Evolutionary conservation across 2,329 filamentous ascomycete species (phyloP).

Genomic region (Pyricularia sp.): DNA sequence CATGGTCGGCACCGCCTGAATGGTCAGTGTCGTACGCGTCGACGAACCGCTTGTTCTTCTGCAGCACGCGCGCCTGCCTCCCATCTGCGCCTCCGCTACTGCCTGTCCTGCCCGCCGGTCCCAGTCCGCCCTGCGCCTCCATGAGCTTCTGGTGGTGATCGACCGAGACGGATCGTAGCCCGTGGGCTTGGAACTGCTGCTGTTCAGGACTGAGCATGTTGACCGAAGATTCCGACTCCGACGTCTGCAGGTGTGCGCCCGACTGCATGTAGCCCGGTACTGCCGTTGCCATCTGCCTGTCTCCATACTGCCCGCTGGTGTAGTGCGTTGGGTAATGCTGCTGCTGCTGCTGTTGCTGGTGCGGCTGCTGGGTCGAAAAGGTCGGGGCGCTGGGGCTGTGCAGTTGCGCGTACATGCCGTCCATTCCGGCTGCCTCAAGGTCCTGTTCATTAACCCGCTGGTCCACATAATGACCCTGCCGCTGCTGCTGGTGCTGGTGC

Average conservation of each 20-base stretch:
- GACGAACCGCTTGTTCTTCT: slow-evolving; percentile 81
- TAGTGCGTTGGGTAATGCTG: slow-evolving; percentile 18
- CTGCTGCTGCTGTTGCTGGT: slow-evolving; percentile 23
- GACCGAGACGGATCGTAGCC: not conserved
- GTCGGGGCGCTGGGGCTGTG: slow-evolving; percentile 16
- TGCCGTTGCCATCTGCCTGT: slow-evolving; percentile 21
- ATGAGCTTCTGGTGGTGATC: slow-evolving; percentile 26
- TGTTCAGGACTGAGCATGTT: slow-evolving; percentile 23
- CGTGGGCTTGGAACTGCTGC: slow-evolving; percentile 20
- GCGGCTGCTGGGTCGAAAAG: slow-evolving; percentile 12
- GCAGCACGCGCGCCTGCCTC: slow-evolving; percentile 44
- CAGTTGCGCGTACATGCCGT: slow-evolving; percentile 22
- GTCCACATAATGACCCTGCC: slow-evolving; percentile 22
- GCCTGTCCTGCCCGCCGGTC: slow-evolving; percentile 12
- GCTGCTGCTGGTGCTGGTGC: not conserved
- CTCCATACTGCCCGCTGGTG: slow-evolving; percentile 27
- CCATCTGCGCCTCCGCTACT: slow-evolving; percentile 21
- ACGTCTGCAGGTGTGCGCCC: slow-evolving; percentile 32
- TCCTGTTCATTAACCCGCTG: slow-evolving; percentile 14
- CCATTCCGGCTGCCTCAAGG: slow-evolving; percentile 17
- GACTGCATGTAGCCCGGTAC: slow-evolving; percentile 38
- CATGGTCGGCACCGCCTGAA: slow-evolving; percentile 48
- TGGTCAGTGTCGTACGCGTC: slow-evolving; percentile 79
- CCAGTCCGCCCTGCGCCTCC: not conserved
- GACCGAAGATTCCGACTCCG: slow-evolving; percentile 44